These are phyloP conservation scores for Pyricularia pennisetigena DNA, from an alignment of 2,329 filamentous ascomycete species.

Conservation along the genomic window DNA sequence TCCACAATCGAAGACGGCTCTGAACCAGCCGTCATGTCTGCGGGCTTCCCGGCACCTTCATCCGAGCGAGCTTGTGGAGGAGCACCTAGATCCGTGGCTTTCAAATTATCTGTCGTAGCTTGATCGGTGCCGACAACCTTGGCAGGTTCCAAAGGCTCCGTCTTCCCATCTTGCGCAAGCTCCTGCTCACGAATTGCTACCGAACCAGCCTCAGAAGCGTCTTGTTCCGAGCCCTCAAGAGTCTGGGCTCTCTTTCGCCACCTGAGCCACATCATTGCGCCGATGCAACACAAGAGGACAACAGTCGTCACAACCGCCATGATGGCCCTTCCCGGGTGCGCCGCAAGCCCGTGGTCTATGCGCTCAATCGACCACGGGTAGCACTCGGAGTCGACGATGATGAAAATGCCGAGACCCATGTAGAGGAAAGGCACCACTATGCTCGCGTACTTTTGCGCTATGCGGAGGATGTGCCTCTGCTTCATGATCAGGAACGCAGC, in stretches of 20 bases:
- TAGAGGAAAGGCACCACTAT: conserved; percentile 20
- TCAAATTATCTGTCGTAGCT: background rate
- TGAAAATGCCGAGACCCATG: conserved; percentile 21
- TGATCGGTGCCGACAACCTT: background rate
- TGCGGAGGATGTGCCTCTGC: conserved; percentile 18
- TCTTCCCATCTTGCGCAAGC: background rate
- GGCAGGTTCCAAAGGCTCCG: background rate
- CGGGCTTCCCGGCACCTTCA: background rate
- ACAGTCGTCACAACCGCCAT: background rate
- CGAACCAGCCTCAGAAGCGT: background rate
- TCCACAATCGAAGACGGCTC: background rate
- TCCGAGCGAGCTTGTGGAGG: background rate
- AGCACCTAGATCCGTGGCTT: background rate
- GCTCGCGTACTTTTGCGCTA: conserved; percentile 16
- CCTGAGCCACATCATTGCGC: conserved; percentile 2
- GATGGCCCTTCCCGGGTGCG: background rate
- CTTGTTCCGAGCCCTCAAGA: background rate
- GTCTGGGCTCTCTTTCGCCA: background rate
- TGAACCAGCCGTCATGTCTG: background rate
- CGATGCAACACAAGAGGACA: background rate
- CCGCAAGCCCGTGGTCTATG: conserved; percentile 13
- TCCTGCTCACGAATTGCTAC: background rate
- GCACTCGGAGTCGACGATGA: conserved; percentile 20
- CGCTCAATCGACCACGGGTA: conserved; percentile 23
- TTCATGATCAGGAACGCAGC: conserved; percentile 19